Evolutionary conservation across 148 eudicot species (phyloP).

Genomic region (Agrostemma githago): DNA sequence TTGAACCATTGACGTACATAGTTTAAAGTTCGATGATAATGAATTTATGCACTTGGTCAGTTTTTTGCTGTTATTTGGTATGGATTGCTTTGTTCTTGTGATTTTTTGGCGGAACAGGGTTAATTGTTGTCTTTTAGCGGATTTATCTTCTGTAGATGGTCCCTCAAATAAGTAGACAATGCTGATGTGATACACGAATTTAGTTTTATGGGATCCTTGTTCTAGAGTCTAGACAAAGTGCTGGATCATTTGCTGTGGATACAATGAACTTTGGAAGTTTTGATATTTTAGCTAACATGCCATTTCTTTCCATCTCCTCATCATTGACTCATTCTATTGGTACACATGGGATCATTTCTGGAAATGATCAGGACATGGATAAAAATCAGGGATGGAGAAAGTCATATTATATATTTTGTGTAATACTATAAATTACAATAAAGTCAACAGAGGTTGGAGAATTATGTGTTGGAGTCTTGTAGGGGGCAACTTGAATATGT

Average conservation of each 20-base stretch:
- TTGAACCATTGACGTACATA: background rate
- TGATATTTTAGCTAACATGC: background rate
- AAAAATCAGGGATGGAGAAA: background rate
- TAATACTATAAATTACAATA: background rate
- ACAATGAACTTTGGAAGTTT: background rate
- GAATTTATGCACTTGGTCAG: background rate
- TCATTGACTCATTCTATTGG: constrained; percentile 1
- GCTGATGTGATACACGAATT: background rate
- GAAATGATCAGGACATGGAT: constrained; percentile 1
- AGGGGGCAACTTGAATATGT: background rate
- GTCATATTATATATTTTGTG: background rate
- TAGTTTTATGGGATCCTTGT: background rate
- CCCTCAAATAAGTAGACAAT: background rate
- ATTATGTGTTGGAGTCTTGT: background rate
- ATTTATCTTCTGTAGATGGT: too few species aligned
- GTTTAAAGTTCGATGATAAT: background rate
- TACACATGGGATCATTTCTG: constrained; percentile 7
- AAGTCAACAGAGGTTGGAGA: background rate
- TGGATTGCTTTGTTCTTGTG: background rate
- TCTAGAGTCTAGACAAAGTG: background rate
- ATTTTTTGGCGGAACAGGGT: too few species aligned
- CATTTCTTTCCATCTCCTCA: background rate
- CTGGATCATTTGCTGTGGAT: background rate
- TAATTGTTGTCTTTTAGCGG: background rate
- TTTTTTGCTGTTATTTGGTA: background rate